Evolutionary conservation across 345 rosid species (phyloP), one percentile per base, ranked within the genome.

Genomic region (Camelina laxa): DNA sequence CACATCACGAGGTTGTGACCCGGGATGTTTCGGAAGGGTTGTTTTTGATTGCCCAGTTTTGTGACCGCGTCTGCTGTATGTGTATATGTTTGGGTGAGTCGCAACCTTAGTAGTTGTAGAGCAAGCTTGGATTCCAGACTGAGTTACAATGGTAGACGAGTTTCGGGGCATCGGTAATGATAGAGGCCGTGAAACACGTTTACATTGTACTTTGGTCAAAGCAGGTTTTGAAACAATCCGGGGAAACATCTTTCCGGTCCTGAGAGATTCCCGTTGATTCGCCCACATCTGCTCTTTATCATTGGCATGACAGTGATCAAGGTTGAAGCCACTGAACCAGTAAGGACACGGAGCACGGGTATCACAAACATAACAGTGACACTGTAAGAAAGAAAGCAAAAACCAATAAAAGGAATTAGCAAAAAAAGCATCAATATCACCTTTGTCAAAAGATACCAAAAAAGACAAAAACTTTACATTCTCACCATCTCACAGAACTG

Each of bases 331-430:
- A 15, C 13, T 8, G 33, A 75, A 84, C 97, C 96, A 92, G 30
- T 57, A 66, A 4, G 53, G 20, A 81, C 97, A 93, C 14, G 96
- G 98, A 2, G 97, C 96, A 69, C 66, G 82, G 1, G 78, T 74
- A 75, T 93, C 98, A 36, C 98, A 93, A 39, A 91, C 96, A 59
- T 86, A 93, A 74, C 97, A 91, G 69, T 93, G 91, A 75, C 97
- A 93, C 97, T 93, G 89, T 42, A 56, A 38, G 16, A 0, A 24
- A 61, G 2, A 55, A 4, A 31, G 17, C 5, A 24, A 24, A 24
- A 49, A 14, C 11, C 39, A 47, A 15, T 7, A 33, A 45, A 49
- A 21, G 5, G 0, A 35, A 53, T 66, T 10, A 47, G 44, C n/a
- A 50, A 65, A 41, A 42, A 1, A 73, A 11, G 21, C 12, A 60